phyloP scores from a whole-genome alignment of 1,139 yeast species.

The Yamadazyma spencermartinsiae region DNA sequence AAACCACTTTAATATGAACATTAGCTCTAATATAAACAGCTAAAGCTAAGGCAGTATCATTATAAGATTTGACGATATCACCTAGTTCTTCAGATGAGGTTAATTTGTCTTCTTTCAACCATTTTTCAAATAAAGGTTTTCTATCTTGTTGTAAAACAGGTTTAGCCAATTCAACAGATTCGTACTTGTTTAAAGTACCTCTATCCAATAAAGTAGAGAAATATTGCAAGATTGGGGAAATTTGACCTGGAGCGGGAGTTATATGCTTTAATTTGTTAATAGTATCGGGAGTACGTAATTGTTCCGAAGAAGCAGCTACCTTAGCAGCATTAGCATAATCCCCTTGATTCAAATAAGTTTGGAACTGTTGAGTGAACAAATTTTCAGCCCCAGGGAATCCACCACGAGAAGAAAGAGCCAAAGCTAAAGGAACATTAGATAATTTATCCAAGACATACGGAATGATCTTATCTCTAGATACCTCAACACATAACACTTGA shows the following conservation, averaged over 20 bases:
- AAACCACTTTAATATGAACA: slow-evolving; percentile 85
- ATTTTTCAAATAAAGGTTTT: slow-evolving; percentile 89
- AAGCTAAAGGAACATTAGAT: slow-evolving; percentile 83
- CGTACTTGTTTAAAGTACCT: slow-evolving; percentile 90
- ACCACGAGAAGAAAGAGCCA: slow-evolving; percentile 90
- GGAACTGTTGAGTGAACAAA: slow-evolving; percentile 88
- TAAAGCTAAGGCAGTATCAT: slow-evolving; percentile 79
- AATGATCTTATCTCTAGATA: slow-evolving; percentile 79
- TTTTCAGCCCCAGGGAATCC: slow-evolving; percentile 97
- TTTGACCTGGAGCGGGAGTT: slow-evolving; percentile 95
- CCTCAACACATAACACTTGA: slow-evolving; percentile 90
- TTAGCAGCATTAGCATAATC: slow-evolving; percentile 93
- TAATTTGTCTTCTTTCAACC: slow-evolving; percentile 93
- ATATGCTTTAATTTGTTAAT: slow-evolving; percentile 88
- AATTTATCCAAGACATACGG: slow-evolving; percentile 88
- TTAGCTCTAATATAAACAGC: slow-evolving; percentile 89
- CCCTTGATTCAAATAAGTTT: slow-evolving; percentile 77
- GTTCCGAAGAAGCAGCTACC: slow-evolving; percentile 94
- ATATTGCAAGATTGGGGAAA: slow-evolving; percentile 91
- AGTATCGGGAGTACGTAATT: slow-evolving; percentile 92
- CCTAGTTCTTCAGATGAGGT: slow-evolving; percentile 96
- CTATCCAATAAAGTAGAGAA: slow-evolving; percentile 89
- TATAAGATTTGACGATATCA: slow-evolving; percentile 85
- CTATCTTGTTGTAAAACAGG: slow-evolving; percentile 97
- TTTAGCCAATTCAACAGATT: slow-evolving; percentile 90